Evolutionary conservation across 2,329 filamentous ascomycete species (phyloP), one percentile per base, ranked within the genome.

Genomic region (Didymella exigua): DNA sequence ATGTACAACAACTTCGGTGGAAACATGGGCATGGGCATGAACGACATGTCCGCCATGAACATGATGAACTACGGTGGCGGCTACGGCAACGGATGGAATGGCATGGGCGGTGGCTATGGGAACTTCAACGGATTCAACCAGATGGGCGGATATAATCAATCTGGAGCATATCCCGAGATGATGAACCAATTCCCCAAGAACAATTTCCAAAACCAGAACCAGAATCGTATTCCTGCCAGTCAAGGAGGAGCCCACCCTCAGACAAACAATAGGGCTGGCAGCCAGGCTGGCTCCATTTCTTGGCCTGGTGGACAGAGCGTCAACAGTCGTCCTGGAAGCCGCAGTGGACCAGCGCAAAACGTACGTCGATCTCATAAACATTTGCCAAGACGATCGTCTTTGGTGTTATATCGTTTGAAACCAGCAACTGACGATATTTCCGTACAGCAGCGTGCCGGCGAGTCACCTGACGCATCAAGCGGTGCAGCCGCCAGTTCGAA

Each of bases 191-290:
- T 81, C 75, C 79, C 79, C 77, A 84, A 82, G 81, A 82, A 84
- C 81, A 82, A 85, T 74, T 83, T 80, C 73, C 80, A 89, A 78
- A 87, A 85, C 84, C 72, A 76, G 65, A 87, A 86, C 84, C 72
- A 76, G 64, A 90, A 90, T 87, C 89, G 91, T 81, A 91, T 89
- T 81, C 87, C 85, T 81, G 86, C 86, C 77, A 86, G 86, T 77
- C 66, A 68, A 62, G 89, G 88, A 65, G 88, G 87, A 67, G 60
- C 74, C 67, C 72, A 74, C 63, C 69, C 76, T 59, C 70, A 72
- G 58, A 66, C 63, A 63, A 72, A 71, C 57, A 70, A 67, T 59
- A 76, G 75, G 67, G 75, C 75, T 70, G 78, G 78, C 63, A 74
- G 72, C 54, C 71, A 75, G 43, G 74, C 69, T 61, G 66, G 68